Conservation (phyloP, 805 yeast genomes). For the Lipomyces spencermartinsiae region DNA sequence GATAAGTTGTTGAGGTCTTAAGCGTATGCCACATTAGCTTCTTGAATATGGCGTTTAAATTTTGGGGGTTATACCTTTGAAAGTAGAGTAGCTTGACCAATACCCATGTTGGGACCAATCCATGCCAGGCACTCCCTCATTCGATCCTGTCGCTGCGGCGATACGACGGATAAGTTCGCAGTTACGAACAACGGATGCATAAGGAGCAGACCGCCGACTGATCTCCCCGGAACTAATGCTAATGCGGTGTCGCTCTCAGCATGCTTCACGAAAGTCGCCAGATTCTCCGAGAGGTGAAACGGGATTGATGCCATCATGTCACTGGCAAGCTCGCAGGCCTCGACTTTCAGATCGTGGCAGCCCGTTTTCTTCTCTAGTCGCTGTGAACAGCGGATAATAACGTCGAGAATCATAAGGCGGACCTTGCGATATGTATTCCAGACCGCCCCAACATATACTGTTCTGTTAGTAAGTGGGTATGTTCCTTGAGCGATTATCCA, state of each 20-base stretch:
- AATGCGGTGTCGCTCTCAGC: background rate
- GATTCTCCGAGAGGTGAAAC: background rate
- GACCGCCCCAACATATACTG: background rate
- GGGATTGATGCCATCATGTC: background rate
- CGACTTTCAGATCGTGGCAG: background rate
- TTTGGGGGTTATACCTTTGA: background rate
- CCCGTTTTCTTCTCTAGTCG: background rate
- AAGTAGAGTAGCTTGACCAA: background rate
- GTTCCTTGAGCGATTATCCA: background rate
- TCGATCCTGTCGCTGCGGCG: background rate
- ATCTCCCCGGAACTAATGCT: background rate
- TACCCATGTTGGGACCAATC: background rate
- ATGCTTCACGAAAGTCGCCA: background rate
- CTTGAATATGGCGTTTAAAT: background rate
- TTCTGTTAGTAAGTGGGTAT: background rate
- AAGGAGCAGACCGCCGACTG: background rate
- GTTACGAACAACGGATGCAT: background rate
- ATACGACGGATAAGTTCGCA: background rate
- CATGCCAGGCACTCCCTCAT: background rate
- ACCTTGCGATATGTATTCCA: background rate
- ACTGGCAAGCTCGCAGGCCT: background rate
- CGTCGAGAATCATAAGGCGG: background rate
- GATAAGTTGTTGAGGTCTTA: background rate
- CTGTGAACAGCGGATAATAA: background rate
- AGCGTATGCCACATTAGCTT: too few species aligned